Evolutionary conservation across 352 stramenopile species (phyloP), one percentile per base, ranked within the genome.

Genomic region (Pythium rishiriense): DNA sequence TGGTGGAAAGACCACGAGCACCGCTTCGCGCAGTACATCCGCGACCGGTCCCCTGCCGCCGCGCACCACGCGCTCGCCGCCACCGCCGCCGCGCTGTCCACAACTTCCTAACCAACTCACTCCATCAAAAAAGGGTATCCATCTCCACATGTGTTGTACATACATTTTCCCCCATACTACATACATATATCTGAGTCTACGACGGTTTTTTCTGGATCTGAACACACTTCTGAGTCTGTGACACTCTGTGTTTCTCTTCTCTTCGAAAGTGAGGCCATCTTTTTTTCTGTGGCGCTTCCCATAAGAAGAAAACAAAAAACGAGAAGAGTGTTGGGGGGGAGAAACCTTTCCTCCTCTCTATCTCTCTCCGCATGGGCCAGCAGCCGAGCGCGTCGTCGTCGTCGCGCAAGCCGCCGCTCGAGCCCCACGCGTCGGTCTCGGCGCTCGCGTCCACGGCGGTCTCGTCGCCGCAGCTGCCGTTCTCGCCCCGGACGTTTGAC

Each of bases 1-100:
- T 94, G 85, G 85, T 94, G 85, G 85, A 55, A 43, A 14, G 74
- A 87, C 43, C 83, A 94, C 54, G 76, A 88, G 47, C 73, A 87
- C 58, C 83, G 83, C 19, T 94, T 94, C 62, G 26, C 57, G 0
- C 57, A 62, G 22, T 71, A 52, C 43, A 71, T 62, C 5, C 57
- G 58, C 57, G 58, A 62, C 28, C 50, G 58, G n/a, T 46, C 54
- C 8, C 1, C 37, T 1, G 19, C 22, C 1, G 55, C 17, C 6
- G 39, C 64, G 19, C 51, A 1, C 49, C 4, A 52, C 19, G 48
- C 64, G 28, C 45, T 71, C 25, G 50, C 51, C 21, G 39, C 42
- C 1, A 58, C 64, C 24, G 58, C 66, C 57, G 57, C 56, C 0
- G 64, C 55, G 11, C 49, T 70, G 15, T 22, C 48, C 19, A 28